Percentiles rank a stretch among this genome's conserved stretches.
These are phyloP conservation scores for Hymenotorrendiella dingleyae DNA, from an alignment of 2,329 filamentous ascomycete species.

Conservation along the genomic window DNA sequence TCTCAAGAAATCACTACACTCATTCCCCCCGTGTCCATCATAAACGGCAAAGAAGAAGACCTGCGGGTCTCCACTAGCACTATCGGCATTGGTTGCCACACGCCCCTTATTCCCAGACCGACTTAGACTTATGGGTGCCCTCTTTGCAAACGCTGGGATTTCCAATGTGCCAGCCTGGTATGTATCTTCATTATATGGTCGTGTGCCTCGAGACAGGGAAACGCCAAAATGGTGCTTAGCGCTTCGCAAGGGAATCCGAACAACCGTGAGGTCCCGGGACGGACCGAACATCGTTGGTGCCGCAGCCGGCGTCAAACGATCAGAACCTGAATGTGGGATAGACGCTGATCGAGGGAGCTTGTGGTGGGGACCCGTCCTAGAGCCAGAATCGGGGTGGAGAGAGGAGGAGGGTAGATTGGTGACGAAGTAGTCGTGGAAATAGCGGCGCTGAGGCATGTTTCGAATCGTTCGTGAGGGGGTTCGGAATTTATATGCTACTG, in stretches of 20 bases:
- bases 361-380: slow-evolving; percentile 61
- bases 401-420: slow-evolving; percentile 92
- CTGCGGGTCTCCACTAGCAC: slow-evolving; percentile 81
- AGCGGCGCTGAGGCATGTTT: slow-evolving; percentile 12
- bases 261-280: slow-evolving; percentile 78
- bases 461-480: no score
- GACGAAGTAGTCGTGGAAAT: slow-evolving; percentile 94
- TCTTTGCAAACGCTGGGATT: slow-evolving; percentile 85
- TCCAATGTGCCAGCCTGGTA: slow-evolving; percentile 93
- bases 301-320: slow-evolving; percentile 49
- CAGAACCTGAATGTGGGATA: slow-evolving; percentile 61
- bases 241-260: slow-evolving; percentile 85
- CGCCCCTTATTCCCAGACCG: slow-evolving; percentile 29
- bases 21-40: slow-evolving; percentile 86
- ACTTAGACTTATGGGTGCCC: slow-evolving; percentile 59
- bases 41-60: slow-evolving; percentile 98
- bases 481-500: no score
- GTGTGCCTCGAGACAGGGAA: slow-evolving; percentile 69
- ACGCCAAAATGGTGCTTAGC: slow-evolving; percentile 96
- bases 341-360: slow-evolving; percentile 83
- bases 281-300: slow-evolving; percentile 54
- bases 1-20: slow-evolving; percentile 81
- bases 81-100: slow-evolving; percentile 65
- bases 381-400: slow-evolving; percentile 76
- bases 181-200: slow-evolving; percentile 87